Evolutionary conservation across 78 protist species (phyloP).

Genomic region (Anaeramoeba flamelloides): DNA sequence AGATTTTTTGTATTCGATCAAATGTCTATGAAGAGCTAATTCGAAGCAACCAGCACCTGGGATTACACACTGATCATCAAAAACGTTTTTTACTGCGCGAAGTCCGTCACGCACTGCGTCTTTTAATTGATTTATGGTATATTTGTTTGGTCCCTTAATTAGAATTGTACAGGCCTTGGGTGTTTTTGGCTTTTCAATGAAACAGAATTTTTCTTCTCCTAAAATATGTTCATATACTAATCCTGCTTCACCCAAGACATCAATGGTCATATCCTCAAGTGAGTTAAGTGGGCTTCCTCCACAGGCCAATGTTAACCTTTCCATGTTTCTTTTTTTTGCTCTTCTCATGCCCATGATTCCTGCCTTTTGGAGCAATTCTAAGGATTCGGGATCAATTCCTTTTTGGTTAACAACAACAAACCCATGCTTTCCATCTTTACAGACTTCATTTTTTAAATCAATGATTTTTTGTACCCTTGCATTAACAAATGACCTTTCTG

Average conservation of each 20-base stretch:
- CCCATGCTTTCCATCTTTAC: constrained; percentile 53
- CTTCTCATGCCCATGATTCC: constrained; percentile 89
- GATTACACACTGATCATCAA: constrained; percentile 66
- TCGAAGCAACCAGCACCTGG: constrained; percentile 97
- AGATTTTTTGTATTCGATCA: too few relatives aligned
- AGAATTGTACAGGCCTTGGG: constrained; percentile 89
- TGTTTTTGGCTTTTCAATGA: constrained; percentile 81
- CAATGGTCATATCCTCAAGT: constrained; percentile 62
- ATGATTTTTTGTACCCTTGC: constrained; percentile 63
- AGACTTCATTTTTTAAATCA: constrained; percentile 73
- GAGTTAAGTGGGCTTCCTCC: constrained; percentile 68
- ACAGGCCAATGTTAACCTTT: too few relatives aligned
- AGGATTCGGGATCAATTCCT: constrained; percentile 96
- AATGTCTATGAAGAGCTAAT: constrained; percentile 40
- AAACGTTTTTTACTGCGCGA: constrained; percentile 89
- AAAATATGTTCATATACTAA: too few relatives aligned
- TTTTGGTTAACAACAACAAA: constrained; percentile 92
- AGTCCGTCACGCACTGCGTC: constrained; percentile 98
- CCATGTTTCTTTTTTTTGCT: constrained; percentile 95
- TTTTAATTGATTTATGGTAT: constrained; percentile 85
- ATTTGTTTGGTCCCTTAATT: constrained; percentile 69
- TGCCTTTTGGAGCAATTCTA: constrained; percentile 83
- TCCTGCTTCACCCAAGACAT: constrained; percentile 80
- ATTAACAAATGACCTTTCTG: constrained; percentile 84
- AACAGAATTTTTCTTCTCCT: constrained; percentile 97